A percentile compares a stretch with the other conserved stretches of the same genome.
These are phyloP conservation scores for Metarhizium sp. DNA, from an alignment of 2,329 filamentous ascomycete species.

Conservation along the genomic window DNA sequence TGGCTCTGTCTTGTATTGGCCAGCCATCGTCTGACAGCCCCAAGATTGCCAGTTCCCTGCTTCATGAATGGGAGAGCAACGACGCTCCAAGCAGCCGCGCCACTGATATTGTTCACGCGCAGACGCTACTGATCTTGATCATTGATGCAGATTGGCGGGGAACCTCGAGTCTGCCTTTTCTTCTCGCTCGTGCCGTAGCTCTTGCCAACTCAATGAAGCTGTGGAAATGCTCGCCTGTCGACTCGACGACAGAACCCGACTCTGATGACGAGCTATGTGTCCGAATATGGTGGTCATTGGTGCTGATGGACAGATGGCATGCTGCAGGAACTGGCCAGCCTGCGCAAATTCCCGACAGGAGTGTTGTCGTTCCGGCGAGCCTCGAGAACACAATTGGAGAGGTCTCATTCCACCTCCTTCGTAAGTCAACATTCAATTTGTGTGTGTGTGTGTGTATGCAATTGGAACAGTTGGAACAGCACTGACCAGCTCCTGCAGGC, in stretches of 20 bases:
- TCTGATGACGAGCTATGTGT: slow-evolving; percentile 52
- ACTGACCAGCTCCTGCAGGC: slow-evolving; percentile 23
- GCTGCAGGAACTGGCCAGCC: slow-evolving; percentile 57
- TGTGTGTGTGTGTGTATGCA: neutral
- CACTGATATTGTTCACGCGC: slow-evolving; percentile 50
- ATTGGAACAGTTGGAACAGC: neutral
- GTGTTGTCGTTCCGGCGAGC: slow-evolving; percentile 48
- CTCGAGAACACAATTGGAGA: slow-evolving; percentile 54
- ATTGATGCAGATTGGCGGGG: slow-evolving; percentile 50
- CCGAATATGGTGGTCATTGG: slow-evolving; percentile 62
- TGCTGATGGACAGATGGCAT: slow-evolving; percentile 66
- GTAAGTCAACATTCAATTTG: slow-evolving; percentile 32
- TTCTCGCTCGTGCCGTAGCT: slow-evolving; percentile 57
- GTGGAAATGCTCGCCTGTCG: slow-evolving; percentile 32
- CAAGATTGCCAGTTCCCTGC: slow-evolving; percentile 34
- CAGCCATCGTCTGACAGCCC: slow-evolving; percentile 30
- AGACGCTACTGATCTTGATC: slow-evolving; percentile 56
- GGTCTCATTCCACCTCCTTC: slow-evolving; percentile 52
- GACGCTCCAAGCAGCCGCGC: slow-evolving; percentile 27
- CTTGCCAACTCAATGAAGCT: slow-evolving; percentile 57
- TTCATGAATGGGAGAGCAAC: slow-evolving; percentile 42
- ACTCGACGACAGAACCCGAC: slow-evolving; percentile 43
- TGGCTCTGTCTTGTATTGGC: slow-evolving; percentile 50
- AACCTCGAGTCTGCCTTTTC: slow-evolving; percentile 38
- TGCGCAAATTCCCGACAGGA: slow-evolving; percentile 52